Evolutionary conservation across 2,329 filamentous ascomycete genomes (phyloP), one percentile per base, ranked within the genome.

Genomic region (Coleophoma eucalyptorum): DNA sequence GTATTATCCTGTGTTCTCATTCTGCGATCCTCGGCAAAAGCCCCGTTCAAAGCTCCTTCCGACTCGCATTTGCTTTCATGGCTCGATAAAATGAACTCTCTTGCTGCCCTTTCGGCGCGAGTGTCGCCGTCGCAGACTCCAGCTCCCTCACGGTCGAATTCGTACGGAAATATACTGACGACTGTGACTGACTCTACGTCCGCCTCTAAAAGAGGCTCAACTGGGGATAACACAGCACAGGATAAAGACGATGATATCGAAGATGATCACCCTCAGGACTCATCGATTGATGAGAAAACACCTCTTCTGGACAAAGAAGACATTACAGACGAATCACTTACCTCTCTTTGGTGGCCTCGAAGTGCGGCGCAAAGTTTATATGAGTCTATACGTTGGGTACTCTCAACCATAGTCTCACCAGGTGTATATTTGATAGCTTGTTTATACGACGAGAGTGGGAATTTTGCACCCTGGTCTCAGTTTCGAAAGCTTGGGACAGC

Each of bases 41-140:
- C 26, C 38, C 34, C 38, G 26, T 26, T 8, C 26, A 26, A 26
- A 26, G 26, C 26, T 26, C 10, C 26, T 26, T 26, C 26, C 26
- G 26, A 26, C 26, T 26, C 26, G 26, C 26, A 26, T 49, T 53
- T 50, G 58, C 54, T 59, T 64, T 64, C 61, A 67, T 84, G 81
- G 81, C 78, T 77, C 71, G 69, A 57, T 58, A 62, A 49, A 74
- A 97, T 97, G 93, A 97, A 97, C 84, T 96, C 92, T 65, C 79
- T 96, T 77, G 96, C 94, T 75, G 90, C 96, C 70, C 83, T 97
- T 69, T 94, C 90, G 65, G 84, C 89, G 69, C 86, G 88, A 74
- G 89, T 92, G 68, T 84, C 83, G 62, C 80, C 82, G 59, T 69
- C 81, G 49, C 72, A 80, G 52, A 82, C 75, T 60, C 76, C 80